Percentiles rank a stretch among this genome's conserved stretches.
These are phyloP conservation scores for Suillus paluster DNA, from an alignment of 768 basidiomycete species.

Conservation along the genomic window DNA sequence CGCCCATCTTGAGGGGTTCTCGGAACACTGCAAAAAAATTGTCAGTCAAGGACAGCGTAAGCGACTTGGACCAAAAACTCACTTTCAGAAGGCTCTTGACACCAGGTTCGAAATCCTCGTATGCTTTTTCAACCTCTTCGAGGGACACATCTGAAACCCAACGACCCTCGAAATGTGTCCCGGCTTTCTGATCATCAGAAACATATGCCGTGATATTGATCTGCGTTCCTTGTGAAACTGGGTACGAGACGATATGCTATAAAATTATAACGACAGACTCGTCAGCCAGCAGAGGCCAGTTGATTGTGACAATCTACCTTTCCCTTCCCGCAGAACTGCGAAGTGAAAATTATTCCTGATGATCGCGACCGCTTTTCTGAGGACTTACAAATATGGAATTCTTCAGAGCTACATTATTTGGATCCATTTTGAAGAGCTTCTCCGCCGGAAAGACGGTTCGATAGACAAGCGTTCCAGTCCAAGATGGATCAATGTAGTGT, in stretches of 20 bases:
- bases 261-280: neutral
- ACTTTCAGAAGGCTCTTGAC: constrained; percentile 35
- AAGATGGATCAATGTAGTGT: constrained; percentile 34
- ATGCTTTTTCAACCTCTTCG: constrained; percentile 39
- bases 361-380: constrained; percentile 10
- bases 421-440: constrained; percentile 28
- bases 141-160: constrained; percentile 33
- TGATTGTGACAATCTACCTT: constrained; percentile 7
- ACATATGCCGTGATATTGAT: constrained; percentile 42
- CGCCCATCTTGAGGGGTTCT: constrained; percentile 47
- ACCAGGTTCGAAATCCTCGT: constrained; percentile 43
- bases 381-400: constrained; percentile 25
- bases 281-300: neutral
- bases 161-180: constrained; percentile 35
- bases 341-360: constrained; percentile 14
- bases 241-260: constrained; percentile 46
- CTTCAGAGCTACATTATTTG: constrained; percentile 25
- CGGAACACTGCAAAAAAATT: constrained; percentile 35
- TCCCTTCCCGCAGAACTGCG: constrained; percentile 19
- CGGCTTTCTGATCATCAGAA: constrained; percentile 32
- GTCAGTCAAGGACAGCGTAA: neutral
- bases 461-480: constrained; percentile 47
- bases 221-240: constrained; percentile 39
- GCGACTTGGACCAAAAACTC: neutral
- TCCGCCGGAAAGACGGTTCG: constrained; percentile 40